Evolutionary conservation across 192 early-diverging fungal genomes (phyloP), one percentile per base, ranked within the genome.

Genomic region (Backusella australiensis): DNA sequence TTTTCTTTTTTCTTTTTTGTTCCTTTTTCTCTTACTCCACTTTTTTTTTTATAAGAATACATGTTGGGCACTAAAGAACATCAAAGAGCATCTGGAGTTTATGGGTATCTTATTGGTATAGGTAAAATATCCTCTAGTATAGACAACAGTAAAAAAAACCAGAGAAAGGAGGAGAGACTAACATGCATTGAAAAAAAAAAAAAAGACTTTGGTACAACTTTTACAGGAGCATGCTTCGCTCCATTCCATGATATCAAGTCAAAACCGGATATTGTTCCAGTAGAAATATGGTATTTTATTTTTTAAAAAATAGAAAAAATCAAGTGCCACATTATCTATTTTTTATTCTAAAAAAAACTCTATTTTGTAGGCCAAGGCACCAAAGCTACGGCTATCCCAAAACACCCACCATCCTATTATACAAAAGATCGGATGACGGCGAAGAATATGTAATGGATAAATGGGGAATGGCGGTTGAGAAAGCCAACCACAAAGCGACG

Each of bases 181-280:
- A 39, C 38, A 39, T 39, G 2, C 12, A 11, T 39, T 39, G 38
- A 36, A 36, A 36, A 36, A 38, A 53, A 53, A n/a, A n/a, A 53
- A 21, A 59, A 59, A 59, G 53, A 59, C 68, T 82, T 83, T 76
- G 84, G 84, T 39, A 85, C 84, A 15, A 85, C 84, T 17, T 85
- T 81, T 70, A 83, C 84, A 2, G 85, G 85, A 5, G 79, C 77
- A 32, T 84, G 81, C 15, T 84, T 84, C 70, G 81, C 83, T 59
- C 53, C 53, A 4, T 59, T 59, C 23, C 23, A 59, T 26, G 53
- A 21, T 23, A 9, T 6, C 23, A 59, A 6, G 1, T 21, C 53
- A 49, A 49, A 49, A 23, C 53, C 53, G 0, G 17, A 21, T 0
- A 26, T 59, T 3, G 53, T 23, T 59, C 1, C 53, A 23, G 53